Evolutionary conservation across 352 stramenopile genomes (phyloP), one percentile per base, ranked within the genome.

Genomic region (Phytopythium helicoides): DNA sequence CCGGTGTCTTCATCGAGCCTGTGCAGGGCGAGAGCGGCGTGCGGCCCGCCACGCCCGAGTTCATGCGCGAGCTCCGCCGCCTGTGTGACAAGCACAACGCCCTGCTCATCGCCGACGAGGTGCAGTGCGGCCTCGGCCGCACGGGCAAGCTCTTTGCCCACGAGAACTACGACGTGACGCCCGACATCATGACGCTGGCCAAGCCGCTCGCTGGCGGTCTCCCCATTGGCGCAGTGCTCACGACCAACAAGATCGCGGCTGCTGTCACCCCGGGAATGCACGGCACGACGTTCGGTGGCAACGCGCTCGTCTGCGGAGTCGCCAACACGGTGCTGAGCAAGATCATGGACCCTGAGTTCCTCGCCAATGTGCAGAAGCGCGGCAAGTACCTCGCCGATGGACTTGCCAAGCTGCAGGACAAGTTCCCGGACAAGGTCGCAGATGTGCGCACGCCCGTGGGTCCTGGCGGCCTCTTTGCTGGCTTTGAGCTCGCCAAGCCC

Each of bases 41-140:
- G 55, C 86, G 88, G 58, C 92, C 94, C 16, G 95, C 91, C 7
- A 88, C 85, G n/a, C 62, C 64, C 5, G 86, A 94, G 47, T 99
- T 98, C 70, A 96, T 99, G 58, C 56, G 56, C 3, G 81, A 86
- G 12, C 73, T 97, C 38, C 80, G 96, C 18, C 71, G 88, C 28
- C 63, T 99, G 15, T 98, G 91, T 64, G 91, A 98, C 63, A 94
- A 98, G 54, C 86, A 89, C 59, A 89, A 92, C 51, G 89, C 98
- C 18, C 76, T 99, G 38, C 73, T 99, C 48, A 99, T 99, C 66
- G 92, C 85, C n/a, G 97, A 99, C 79, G 97, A 99, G 79, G 96
- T 99, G 23, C 97, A 99, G 78, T 87, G 94, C 36, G 97, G 97
- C 33, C 76, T 99, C n/a, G 95, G 94, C 16, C 92, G 96, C 34